Conservation (phyloP, 1,284 basidiomycete genomes). For the Cystobasidium slooffiae region DNA sequence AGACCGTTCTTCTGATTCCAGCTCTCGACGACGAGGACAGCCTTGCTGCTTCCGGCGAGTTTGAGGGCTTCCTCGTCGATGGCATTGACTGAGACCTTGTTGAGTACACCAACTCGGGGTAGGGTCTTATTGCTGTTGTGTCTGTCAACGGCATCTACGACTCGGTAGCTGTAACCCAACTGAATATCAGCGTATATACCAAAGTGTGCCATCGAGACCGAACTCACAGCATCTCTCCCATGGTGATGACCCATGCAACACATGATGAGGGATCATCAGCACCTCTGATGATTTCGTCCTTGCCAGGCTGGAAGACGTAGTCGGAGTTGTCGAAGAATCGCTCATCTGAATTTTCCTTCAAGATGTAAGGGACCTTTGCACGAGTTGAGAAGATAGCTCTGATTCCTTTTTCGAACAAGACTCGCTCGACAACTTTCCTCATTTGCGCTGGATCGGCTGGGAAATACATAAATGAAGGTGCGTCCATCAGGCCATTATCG, state of each 20-base stretch:
- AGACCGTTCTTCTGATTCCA: slow-evolving; percentile 82
- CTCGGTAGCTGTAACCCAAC: slow-evolving; percentile 74
- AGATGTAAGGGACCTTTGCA: slow-evolving; percentile 80
- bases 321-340: slow-evolving; percentile 67
- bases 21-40: slow-evolving; percentile 82
- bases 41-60: slow-evolving; percentile 72
- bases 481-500: slow-evolving; percentile 79
- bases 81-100: slow-evolving; percentile 79
- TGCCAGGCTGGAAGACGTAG: slow-evolving; percentile 78
- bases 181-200: neutral
- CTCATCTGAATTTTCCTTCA: slow-evolving; percentile 72
- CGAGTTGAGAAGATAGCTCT: slow-evolving; percentile 85
- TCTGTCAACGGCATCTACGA: slow-evolving; percentile 75
- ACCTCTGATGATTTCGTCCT: slow-evolving; percentile 70
- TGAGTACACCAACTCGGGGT: slow-evolving; percentile 76
- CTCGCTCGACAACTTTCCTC: slow-evolving; percentile 71
- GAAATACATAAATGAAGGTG: slow-evolving; percentile 79
- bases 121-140: slow-evolving; percentile 66
- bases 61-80: slow-evolving; percentile 75
- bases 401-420: slow-evolving; percentile 78
- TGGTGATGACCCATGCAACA: slow-evolving; percentile 75
- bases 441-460: slow-evolving; percentile 80
- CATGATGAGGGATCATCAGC: slow-evolving; percentile 62
- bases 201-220: neutral
- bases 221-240: slow-evolving; percentile 60